Conservation (phyloP, 306 rosid genomes). For the Lablab purpureus region DNA sequence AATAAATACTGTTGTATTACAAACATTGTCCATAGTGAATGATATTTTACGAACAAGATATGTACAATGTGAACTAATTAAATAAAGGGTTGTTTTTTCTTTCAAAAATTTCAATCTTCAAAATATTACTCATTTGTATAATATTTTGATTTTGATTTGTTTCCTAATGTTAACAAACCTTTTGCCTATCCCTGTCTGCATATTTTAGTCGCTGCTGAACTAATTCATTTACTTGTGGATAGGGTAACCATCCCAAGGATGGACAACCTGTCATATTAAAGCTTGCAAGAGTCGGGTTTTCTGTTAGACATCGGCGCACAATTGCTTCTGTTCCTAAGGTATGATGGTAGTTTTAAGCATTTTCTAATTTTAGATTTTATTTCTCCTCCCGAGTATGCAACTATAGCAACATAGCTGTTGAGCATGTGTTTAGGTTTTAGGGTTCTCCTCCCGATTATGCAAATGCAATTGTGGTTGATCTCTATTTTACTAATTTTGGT, state of each 20-base stretch:
- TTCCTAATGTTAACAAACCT: slow-evolving; percentile 24
- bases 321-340: slow-evolving; percentile 78
- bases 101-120: background rate
- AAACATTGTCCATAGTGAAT: background rate
- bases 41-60: slow-evolving; percentile 12
- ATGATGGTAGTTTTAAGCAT: slow-evolving; percentile 28
- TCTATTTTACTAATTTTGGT: background rate
- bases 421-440: background rate
- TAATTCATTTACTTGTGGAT: slow-evolving; percentile 43
- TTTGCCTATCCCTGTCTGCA: background rate
- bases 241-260: slow-evolving; percentile 92
- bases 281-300: slow-evolving; percentile 67
- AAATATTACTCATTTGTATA: background rate
- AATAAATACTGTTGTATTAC: background rate
- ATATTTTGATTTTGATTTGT: slow-evolving; percentile 12
- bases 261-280: slow-evolving; percentile 76
- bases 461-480: background rate
- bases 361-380: slow-evolving; percentile 12
- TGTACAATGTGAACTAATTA: slow-evolving; percentile 18
- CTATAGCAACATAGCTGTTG: background rate
- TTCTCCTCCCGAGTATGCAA: slow-evolving; percentile 7
- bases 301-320: slow-evolving; percentile 66
- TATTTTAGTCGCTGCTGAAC: slow-evolving; percentile 19
- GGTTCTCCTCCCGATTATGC: background rate
- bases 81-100: background rate